Percentiles rank a stretch among this genome's conserved stretches.
Conservation (phyloP, 768 basidiomycete genomes). For the Lactarius pseudohatsudake region DNA sequence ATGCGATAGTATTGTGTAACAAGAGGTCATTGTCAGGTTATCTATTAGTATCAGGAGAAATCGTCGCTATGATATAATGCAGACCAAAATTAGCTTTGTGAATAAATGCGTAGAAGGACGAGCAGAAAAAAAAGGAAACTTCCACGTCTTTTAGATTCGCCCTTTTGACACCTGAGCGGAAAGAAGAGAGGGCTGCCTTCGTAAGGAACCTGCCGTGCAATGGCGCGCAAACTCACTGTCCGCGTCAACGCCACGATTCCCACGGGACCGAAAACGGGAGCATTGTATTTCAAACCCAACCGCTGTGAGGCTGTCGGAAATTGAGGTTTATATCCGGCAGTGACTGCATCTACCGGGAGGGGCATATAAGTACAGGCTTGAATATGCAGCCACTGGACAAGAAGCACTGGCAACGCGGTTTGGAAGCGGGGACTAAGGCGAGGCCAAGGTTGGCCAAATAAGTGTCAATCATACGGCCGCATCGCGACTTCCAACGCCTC, state of each 20-base stretch:
- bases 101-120: too few species aligned
- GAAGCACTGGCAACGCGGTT: neutral
- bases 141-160: too few species aligned
- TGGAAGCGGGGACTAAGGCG: neutral
- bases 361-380: neutral
- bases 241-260: neutral
- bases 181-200: too few species aligned
- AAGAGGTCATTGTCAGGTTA: neutral
- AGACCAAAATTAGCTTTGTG: neutral
- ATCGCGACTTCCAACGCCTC: slow-evolving; percentile 23
- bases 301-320: neutral
- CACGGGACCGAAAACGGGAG: neutral
- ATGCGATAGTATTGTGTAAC: too few species aligned
- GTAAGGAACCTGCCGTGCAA: neutral
- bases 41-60: neutral
- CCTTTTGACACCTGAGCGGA: too few species aligned
- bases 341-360: neutral
- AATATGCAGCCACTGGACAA: neutral
- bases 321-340: neutral
- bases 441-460: neutral
- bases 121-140: too few species aligned
- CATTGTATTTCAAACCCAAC: neutral
- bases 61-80: neutral
- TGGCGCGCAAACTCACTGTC: neutral
- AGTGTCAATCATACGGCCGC: slow-evolving; percentile 15